These are phyloP conservation scores for Colletotrichum zoysiae DNA, from an alignment of 2,329 filamentous ascomycete species.

Conservation along the genomic window DNA sequence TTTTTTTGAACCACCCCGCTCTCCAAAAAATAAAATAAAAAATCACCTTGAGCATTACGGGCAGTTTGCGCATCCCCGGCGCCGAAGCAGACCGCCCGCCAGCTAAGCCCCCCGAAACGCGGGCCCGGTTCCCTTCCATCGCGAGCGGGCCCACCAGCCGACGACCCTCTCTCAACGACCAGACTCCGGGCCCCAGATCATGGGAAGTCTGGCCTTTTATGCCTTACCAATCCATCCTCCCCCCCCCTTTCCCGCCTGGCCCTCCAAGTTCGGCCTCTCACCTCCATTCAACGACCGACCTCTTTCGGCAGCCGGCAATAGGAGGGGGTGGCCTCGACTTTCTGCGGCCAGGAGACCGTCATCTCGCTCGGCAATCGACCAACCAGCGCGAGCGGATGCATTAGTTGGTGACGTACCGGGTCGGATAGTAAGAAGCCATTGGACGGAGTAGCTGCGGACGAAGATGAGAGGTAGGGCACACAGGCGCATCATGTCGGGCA, in stretches of 20 bases:
- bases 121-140: slow-evolving; percentile 18
- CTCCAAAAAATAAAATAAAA: too few species aligned
- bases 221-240: neutral
- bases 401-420: neutral
- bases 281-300: too few species aligned
- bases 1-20: too few species aligned
- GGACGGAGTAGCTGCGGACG: neutral
- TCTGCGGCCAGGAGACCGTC: slow-evolving; percentile 14
- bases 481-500: neutral
- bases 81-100: neutral
- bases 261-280: neutral
- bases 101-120: neutral
- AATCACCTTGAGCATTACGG: neutral
- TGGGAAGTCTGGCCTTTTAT: too few species aligned
- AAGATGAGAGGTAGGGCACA: neutral
- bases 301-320: neutral
- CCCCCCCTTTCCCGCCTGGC: neutral
- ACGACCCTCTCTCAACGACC: slow-evolving; percentile 2
- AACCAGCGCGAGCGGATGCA: slow-evolving; percentile 8
- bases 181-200: neutral
- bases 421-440: neutral
- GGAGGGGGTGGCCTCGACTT: slow-evolving; percentile 7
- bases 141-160: slow-evolving; percentile 11
- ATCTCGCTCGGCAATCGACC: slow-evolving; percentile 26
- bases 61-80: neutral